phyloP scores from a whole-genome alignment of 371 early-diverging fungal genomes.

The Fennellomyces sp. region DNA sequence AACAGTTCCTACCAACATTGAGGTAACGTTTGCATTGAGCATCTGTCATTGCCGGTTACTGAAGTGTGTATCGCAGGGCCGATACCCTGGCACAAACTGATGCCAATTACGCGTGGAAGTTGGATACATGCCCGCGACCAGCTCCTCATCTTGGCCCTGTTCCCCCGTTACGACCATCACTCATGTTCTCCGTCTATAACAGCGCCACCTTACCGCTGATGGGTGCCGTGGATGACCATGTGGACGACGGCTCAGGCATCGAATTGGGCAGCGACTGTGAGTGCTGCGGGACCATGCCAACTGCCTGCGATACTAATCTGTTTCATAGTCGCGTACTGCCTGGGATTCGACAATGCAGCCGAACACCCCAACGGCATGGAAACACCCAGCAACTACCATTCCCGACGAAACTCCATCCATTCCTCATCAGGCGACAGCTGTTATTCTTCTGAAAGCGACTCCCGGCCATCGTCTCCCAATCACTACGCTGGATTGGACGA shows the following conservation, averaged over 20 bases:
- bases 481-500: constrained; percentile 5
- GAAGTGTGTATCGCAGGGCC: constrained; percentile 5
- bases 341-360: constrained; percentile 37
- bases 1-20: constrained; percentile 35
- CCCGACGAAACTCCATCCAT: constrained; percentile 21
- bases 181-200: constrained; percentile 37
- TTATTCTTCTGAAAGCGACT: constrained; percentile 16
- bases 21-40: constrained; percentile 15
- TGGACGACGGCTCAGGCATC: constrained; percentile 29
- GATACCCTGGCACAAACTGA: constrained; percentile 39
- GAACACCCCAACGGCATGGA: neutral
- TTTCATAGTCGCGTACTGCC: constrained; percentile 40
- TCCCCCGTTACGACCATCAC: constrained; percentile 38
- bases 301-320: neutral
- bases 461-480: constrained; percentile 21
- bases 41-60: neutral
- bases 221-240: constrained; percentile 20
- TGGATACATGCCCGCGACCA: constrained; percentile 46
- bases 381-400: constrained; percentile 8
- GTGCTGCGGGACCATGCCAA: neutral
- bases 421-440: constrained; percentile 23
- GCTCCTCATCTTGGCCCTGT: constrained; percentile 47
- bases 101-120: constrained; percentile 34
- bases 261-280: constrained; percentile 47
- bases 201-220: constrained; percentile 36